Evolutionary conservation across 2,329 filamentous ascomycete genomes (phyloP), one percentile per base, ranked within the genome.

Genomic region (Alternaria viburni): DNA sequence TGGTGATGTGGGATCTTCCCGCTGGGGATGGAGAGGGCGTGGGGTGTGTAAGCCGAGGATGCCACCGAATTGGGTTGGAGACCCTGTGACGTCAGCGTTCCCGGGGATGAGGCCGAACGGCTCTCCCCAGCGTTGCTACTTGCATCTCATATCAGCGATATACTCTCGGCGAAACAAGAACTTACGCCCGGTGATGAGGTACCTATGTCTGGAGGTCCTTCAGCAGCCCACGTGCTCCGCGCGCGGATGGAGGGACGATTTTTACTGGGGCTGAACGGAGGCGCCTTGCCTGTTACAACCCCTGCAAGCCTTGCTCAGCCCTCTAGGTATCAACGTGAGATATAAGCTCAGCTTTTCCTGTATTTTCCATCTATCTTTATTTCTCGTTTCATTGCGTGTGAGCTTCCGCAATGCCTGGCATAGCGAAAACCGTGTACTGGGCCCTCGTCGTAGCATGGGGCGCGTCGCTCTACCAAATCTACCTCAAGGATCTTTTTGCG

Each of bases 381-480:
- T 44, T 10, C 32, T 23, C 6, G 23, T 51, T 19, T 10, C 17
- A 1, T 32, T 19, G 23, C 15, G 17, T 36, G 19, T 13, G 26
- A 11, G n/a, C 19, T n/a, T 15, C 21, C 57, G 44, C 50, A 3
- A 70, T 70, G 69, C 62, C 65, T 21, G 44, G 63, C 30, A 51
- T 64, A 15, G 64, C 26, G 13, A 68, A 56, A 5, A 41, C 51
- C 25, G 45, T 71, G 5, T 69, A 68, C 61, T 69, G 59, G 43
- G 69, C 70, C n/a, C 65, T 71, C 8, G 60, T 73, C 17, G 73
- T 74, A 46, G 71, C 69, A 17, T 69, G 69, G 64, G 61, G 64
- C 17, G 74, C 73, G 11, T 60, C 67, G 8, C 56, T 77, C 28
- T 77, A 76, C 52, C 74, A 77, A 54, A 62, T 77, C 6, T 62